Conservation (phyloP, 2,329 filamentous ascomycete genomes). For the Colletotrichum coccodes region DNA sequence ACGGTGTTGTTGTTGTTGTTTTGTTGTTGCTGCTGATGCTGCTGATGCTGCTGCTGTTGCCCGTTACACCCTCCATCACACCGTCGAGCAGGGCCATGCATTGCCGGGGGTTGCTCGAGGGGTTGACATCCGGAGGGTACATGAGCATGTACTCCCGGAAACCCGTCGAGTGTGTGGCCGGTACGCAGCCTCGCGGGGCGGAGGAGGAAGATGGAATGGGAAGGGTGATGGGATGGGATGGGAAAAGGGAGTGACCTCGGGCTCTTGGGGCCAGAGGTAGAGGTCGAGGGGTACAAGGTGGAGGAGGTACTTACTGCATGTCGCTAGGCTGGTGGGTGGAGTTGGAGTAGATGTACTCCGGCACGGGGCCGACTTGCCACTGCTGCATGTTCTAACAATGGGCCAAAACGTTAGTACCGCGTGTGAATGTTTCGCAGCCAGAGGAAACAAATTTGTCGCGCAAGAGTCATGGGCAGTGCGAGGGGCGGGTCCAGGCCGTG, state of each 20-base stretch:
- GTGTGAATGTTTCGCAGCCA: slow-evolving; percentile 24
- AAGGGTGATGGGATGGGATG: slow-evolving; percentile 37
- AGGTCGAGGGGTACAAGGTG: slow-evolving; percentile 39
- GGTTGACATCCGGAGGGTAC: slow-evolving; percentile 19
- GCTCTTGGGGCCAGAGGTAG: background rate
- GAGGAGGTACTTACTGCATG: slow-evolving; percentile 66
- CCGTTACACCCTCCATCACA: slow-evolving; percentile 25
- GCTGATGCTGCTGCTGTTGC: slow-evolving; percentile 24
- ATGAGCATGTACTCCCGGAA: slow-evolving; percentile 21
- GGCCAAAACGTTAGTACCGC: slow-evolving; percentile 31
- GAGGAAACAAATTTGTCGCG: slow-evolving; percentile 25
- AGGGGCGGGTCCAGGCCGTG: background rate
- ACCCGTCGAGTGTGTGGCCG: background rate
- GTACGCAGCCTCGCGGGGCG: slow-evolving; percentile 29
- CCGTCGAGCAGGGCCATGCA: slow-evolving; percentile 12
- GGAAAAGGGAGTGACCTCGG: slow-evolving; percentile 24
- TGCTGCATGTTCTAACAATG: slow-evolving; percentile 65
- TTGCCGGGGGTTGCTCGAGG: slow-evolving; percentile 26
- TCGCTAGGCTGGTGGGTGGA: slow-evolving; percentile 64
- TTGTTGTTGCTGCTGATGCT: slow-evolving; percentile 12
- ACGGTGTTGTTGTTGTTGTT: slow-evolving; percentile 14
- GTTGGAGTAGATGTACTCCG: slow-evolving; percentile 66
- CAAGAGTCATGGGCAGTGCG: slow-evolving; percentile 26
- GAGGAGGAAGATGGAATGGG: slow-evolving; percentile 38
- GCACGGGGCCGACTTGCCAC: slow-evolving; percentile 70